Conservation (phyloP, 2,329 filamentous ascomycete species). For the Biscogniauxia marginata region DNA sequence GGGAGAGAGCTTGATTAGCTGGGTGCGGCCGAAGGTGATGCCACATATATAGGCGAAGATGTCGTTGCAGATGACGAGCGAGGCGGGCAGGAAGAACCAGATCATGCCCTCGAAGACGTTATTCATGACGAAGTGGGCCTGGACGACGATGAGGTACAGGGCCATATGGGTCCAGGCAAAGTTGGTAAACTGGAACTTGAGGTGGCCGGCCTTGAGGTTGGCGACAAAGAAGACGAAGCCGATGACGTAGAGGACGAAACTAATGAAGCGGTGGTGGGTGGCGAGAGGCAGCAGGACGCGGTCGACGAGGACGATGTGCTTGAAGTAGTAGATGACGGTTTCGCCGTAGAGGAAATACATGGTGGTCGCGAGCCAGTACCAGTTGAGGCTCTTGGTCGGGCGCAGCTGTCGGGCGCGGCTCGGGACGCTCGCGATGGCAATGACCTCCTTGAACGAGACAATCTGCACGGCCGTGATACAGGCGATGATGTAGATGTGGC, state of each 20-base stretch:
- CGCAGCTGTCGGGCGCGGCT: conserved; percentile 86
- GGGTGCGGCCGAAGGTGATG: conserved; percentile 93
- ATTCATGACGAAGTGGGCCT: conserved; percentile 99
- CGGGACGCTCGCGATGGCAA: conserved; percentile 93
- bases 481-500: conserved; percentile 94
- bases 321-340: conserved; percentile 99
- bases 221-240: conserved; percentile 98
- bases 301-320: conserved; percentile 95
- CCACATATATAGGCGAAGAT: conserved; percentile 98
- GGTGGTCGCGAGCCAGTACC: conserved; percentile 98
- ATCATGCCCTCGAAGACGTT: conserved; percentile 99
- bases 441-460: conserved; percentile 98
- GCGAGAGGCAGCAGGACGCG: conserved; percentile 88
- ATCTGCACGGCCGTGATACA: conserved; percentile 94
- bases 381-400: conserved; percentile 95
- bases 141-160: conserved; percentile 93
- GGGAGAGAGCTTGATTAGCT: conserved; percentile 94
- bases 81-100: conserved; percentile 97
- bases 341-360: conserved; percentile 99
- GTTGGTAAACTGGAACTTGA: conserved; percentile 98
- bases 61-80: conserved; percentile 96
- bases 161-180: conserved; percentile 99
- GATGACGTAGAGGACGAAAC: conserved; percentile 96
- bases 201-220: conserved; percentile 91
- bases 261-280: conserved; percentile 97